Base-by-base conservation (phyloP, 495 filamentous ascomycete genomes). In the Aspergillus olivimuriae region DNA sequence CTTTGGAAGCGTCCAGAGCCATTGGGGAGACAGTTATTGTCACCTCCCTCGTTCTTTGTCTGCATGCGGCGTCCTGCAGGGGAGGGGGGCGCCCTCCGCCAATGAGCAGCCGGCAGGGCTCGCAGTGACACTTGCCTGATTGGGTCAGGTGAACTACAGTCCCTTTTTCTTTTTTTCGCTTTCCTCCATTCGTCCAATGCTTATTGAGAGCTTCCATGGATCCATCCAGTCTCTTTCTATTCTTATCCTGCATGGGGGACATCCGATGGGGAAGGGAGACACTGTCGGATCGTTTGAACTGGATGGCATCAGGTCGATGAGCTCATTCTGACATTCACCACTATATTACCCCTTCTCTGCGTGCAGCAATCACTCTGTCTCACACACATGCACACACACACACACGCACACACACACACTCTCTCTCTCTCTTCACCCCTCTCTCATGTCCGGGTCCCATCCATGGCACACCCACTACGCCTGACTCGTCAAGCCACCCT, bases 51-150 rank as follows among this genome's bases (percentile, higher is more conserved):
- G 37, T 12, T 49, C 61, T 65, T 68, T 65, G 63, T 63, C 52
- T 57, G 66, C 52, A 63, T 63, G 64, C 66, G 66, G 63, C 57
- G 58, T 61, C 34, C 45, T 41, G 62, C 58, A 62, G 56, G 47
- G 48, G 31, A 28, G 24, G 24, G 24, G 6, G 11, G 24, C 5
- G 6, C 24, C 5, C 5, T 28, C 30, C 14, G 28, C 52, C 55
- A 53, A 57, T 53, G 47, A 47, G 3, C 3, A 1, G 9, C 1
- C 33, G 8, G 1, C n/a, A 24, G n/a, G 33, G 28, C 35, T 16
- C 6, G 23, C 17, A 39, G 34, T 47, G 49, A 43, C 49, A 52
- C 49, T 37, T 52, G 43, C 49, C 39, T 20, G 36, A 40, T 44
- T 41, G 41, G 30, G 23, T 40, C 26, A 41, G 22, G 19, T 36